Percentiles rank a stretch among this genome's conserved stretches.
These are phyloP conservation scores for Neoscytalidium dimidiatum DNA, from an alignment of 2,329 filamentous ascomycete genomes.

Conservation along the genomic window DNA sequence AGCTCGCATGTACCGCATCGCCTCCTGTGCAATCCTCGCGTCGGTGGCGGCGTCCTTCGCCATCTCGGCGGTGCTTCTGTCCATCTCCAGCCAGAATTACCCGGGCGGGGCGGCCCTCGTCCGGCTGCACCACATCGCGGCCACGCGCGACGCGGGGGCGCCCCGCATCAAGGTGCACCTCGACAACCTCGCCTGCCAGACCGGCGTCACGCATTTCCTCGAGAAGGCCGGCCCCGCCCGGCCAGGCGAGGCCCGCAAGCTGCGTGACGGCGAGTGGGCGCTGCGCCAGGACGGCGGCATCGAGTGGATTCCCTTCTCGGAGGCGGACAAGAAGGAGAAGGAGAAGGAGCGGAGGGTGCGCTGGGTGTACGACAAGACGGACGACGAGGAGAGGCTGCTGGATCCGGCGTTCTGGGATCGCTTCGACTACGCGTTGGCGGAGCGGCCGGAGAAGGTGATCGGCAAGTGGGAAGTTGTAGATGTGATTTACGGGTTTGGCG, in stretches of 20 bases:
- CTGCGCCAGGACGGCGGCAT: slow-evolving; percentile 8
- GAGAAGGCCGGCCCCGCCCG: slow-evolving; percentile 21
- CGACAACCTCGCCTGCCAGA: slow-evolving; percentile 64
- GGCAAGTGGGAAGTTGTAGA: slow-evolving; percentile 55
- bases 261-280: slow-evolving; percentile 6
- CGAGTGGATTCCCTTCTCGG: neutral
- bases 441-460: slow-evolving; percentile 51
- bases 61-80: slow-evolving; percentile 67
- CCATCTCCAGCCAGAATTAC: slow-evolving; percentile 87
- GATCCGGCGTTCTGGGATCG: slow-evolving; percentile 57
- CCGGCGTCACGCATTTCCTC: slow-evolving; percentile 63
- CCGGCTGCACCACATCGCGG: slow-evolving; percentile 38
- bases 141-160: slow-evolving; percentile 26
- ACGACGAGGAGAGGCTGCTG: slow-evolving; percentile 49
- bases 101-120: slow-evolving; percentile 80
- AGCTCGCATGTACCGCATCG: slow-evolving; percentile 55
- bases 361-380: slow-evolving; percentile 65
- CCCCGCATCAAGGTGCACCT: slow-evolving; percentile 51
- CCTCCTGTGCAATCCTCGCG: slow-evolving; percentile 57
- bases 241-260: neutral
- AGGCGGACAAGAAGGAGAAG: neutral
- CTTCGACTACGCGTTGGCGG: slow-evolving; percentile 61
- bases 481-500: slow-evolving; percentile 54
- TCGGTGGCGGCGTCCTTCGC: slow-evolving; percentile 64
- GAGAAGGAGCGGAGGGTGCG: slow-evolving; percentile 18